Percentiles rank a stretch among this genome's conserved stretches.
Evolutionary conservation across 225 moss, liverwort and hornwort species (phyloP).

Genomic region (Bryum argenteum): DNA sequence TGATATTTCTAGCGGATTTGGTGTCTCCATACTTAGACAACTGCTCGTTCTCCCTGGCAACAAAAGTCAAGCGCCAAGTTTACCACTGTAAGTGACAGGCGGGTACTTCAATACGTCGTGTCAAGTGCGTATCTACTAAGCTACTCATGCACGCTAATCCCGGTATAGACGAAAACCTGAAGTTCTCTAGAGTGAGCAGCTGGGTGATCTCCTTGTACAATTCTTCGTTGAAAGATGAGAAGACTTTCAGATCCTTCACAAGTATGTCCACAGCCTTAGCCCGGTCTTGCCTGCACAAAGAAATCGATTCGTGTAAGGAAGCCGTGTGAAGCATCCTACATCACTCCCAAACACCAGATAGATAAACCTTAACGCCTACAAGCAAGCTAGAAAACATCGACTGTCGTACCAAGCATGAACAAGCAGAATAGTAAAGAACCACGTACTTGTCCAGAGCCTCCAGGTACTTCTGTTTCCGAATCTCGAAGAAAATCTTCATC

Average conservation of each 20-base stretch:
- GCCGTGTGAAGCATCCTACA: neutral
- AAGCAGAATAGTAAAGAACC: conserved; percentile 4
- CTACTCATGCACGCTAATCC: neutral
- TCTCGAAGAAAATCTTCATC: conserved; percentile 99
- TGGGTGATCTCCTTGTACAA: conserved; percentile 99
- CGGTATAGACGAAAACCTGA: conserved; percentile 55
- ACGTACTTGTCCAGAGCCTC: conserved; percentile 99
- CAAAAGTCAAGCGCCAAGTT: conserved; percentile 7
- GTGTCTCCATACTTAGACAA: conserved; percentile 98
- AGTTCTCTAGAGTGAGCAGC: conserved; percentile 94
- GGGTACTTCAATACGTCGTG: neutral
- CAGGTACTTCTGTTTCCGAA: conserved; percentile 97
- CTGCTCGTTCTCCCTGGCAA: conserved; percentile 96
- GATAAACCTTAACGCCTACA: neutral
- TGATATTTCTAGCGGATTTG: conserved; percentile 99
- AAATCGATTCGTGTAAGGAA: conserved; percentile 11
- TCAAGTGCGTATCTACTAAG: neutral
- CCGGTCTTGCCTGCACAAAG: conserved; percentile 87
- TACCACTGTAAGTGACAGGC: neutral
- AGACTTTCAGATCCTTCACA: conserved; percentile 98
- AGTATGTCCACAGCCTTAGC: conserved; percentile 99
- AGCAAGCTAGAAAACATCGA: neutral
- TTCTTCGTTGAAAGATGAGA: conserved; percentile 98
- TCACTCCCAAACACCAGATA: neutral
- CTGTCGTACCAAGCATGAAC: conserved; percentile 9